Base-by-base conservation (phyloP, 257 asterid genomes). In the Solanum pennellii region DNA sequence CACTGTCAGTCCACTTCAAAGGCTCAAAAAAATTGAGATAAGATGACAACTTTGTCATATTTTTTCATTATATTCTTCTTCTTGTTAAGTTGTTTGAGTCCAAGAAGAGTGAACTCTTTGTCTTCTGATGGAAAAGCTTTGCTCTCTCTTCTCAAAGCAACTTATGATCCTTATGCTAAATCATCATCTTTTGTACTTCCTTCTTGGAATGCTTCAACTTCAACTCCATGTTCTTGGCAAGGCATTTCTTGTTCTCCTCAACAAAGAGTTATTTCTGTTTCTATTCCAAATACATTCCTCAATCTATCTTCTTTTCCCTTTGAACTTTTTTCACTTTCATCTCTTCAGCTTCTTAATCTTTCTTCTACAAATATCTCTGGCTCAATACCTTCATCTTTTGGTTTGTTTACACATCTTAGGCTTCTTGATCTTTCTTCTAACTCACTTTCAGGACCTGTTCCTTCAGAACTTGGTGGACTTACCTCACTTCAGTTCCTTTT, bases 161-260 rank as follows among this genome's bases (percentile, higher is more conserved):
- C 98, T 23, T 18, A 18, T 56, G 95, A 93, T 87, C 90, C 95
- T 80, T 90, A 87, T 87, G 90, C 94, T 88, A 91, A 80, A 14
- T 87, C 93, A 65, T 90, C 93, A 20, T 94, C 98, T 23, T 89
- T 94, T 44, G 73, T 93, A 23, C 93, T 95, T 83, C 94, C 99
- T 66, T 84, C 99, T 1, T 96, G 98, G 99, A 87, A 91, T 90
- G 95, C 98, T 49, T 88, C 96, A 25, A 90, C 87, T 91, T 82
- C 91, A 73, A 95, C 93, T 1, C 99, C 99, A 9, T 96, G 99
- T 89, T 94, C 99, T 65, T 96, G 99, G 99, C 92, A 91, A 84
- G 98, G 99, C 27, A 87, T 96, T 0, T 94, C 98, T 21, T 96
- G 99, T 88, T 96, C 99, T 1, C 98, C 99, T 31, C 93, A 94